Evolutionary conservation across 2,329 filamentous ascomycete species (phyloP).

Genomic region (Cephalotrichum gorgonifer): DNA sequence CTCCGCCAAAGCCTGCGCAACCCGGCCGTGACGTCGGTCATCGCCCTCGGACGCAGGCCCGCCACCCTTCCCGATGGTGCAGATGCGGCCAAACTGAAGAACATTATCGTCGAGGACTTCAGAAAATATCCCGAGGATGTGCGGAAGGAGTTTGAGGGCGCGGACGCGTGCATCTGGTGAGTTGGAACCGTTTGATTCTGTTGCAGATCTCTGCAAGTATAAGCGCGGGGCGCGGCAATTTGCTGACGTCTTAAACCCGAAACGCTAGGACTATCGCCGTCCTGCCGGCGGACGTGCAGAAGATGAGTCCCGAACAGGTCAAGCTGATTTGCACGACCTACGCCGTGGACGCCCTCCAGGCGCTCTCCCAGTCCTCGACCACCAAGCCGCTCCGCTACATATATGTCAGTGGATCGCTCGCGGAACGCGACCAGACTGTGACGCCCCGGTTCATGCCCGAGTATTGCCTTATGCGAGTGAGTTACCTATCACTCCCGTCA

Average conservation of each 20-base stretch:
- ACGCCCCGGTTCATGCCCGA: constrained; percentile 24
- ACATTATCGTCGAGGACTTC: constrained; percentile 28
- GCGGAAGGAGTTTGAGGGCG: constrained; percentile 26
- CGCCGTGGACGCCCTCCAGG: constrained; percentile 19
- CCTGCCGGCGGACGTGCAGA: constrained; percentile 22
- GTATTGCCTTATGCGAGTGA: constrained; percentile 36
- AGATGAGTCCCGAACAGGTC: constrained; percentile 22
- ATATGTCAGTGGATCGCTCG: constrained; percentile 35
- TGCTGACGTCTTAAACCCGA: not conserved
- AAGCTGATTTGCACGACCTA: constrained; percentile 28
- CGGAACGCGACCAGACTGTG: constrained; percentile 33
- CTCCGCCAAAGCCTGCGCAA: constrained; percentile 28
- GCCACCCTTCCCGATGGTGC: constrained; percentile 16
- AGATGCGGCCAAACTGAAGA: constrained; percentile 25
- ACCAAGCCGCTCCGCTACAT: constrained; percentile 31
- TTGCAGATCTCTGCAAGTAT: no score
- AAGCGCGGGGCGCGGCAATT: not conserved
- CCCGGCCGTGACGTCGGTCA: constrained; percentile 24
- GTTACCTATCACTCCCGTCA: constrained; percentile 6
- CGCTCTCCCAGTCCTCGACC: constrained; percentile 16
- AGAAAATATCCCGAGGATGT: constrained; percentile 26
- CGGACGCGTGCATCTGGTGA: constrained; percentile 32
- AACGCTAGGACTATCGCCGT: constrained; percentile 28
- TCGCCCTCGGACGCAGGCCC: constrained; percentile 29
- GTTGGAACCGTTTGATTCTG: no score